phyloP scores from a whole-genome alignment of 768 basidiomycete genomes.

The Boletus rex-veris region DNA sequence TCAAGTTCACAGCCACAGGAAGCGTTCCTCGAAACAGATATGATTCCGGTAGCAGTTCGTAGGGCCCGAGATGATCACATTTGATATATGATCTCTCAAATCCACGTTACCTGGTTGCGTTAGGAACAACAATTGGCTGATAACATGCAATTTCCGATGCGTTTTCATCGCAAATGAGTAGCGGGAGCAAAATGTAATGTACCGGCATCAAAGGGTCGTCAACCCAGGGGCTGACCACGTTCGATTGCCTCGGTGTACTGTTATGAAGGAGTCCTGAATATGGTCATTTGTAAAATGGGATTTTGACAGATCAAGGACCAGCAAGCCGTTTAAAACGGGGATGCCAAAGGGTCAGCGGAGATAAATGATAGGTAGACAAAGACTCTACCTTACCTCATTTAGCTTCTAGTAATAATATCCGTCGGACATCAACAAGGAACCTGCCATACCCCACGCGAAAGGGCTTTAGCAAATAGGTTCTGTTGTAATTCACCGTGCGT shows the following conservation, averaged over 20 bases:
- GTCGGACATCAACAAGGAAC: too few species aligned
- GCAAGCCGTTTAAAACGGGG: too few species aligned
- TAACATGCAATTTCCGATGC: not conserved
- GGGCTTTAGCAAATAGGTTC: too few species aligned
- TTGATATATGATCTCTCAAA: not conserved
- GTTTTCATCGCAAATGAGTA: not conserved
- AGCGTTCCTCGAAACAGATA: not conserved
- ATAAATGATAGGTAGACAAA: not conserved
- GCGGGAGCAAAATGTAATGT: not conserved
- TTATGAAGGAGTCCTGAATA: too few species aligned
- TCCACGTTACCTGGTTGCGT: not conserved
- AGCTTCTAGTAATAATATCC: not conserved
- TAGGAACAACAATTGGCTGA: not conserved
- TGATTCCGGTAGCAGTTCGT: not conserved
- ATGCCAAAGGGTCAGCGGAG: not conserved
- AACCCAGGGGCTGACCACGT: too few species aligned
- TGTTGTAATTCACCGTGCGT: too few species aligned
- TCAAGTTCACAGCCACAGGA: not conserved
- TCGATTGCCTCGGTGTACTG: too few species aligned
- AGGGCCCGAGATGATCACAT: not conserved
- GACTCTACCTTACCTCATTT: not conserved
- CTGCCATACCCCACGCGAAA: too few species aligned
- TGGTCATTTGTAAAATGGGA: too few species aligned
- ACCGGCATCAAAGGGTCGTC: not conserved
- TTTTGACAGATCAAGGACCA: too few species aligned